Base-by-base conservation (phyloP, 164 flowering plant genomes). In the Macadamia tetraphylla region DNA sequence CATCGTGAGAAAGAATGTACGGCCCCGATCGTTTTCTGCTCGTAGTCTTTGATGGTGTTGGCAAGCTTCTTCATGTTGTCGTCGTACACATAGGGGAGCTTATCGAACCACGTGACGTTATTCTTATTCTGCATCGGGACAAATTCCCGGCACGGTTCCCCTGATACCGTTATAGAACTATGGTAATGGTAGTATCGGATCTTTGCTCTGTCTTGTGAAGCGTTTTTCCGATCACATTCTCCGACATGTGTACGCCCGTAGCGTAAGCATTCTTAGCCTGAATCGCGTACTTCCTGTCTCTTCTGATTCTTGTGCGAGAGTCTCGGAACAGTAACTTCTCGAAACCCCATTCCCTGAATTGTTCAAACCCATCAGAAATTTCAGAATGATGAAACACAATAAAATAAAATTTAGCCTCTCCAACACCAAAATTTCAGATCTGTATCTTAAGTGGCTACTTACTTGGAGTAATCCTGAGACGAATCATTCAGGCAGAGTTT, bases 101-200 rank as follows among this genome's bases (percentile, higher is more conserved):
- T 79, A 9, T 87, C 74, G 71, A 51, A 60, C 81, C 77, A 81
- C 6, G 82, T 86, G 1, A 78, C 78, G 18, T 64, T 74, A n/a
- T 63, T 72, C 74, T 74, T 80, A 3, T 80, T 80, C 46, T 87
- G 65, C 2, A 43, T 13, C 0, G 89, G 87, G 12, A 87, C 61
- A 42, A 80, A 58, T 7, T 76, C 74, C 62, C 86, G 82, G 75
- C 96, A 90, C 6, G 76, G 81, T 61, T 90, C 92, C 1, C 82
- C 87, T 6, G 55, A 48, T 2, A 83, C 84, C 0, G 82, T 57
- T 66, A 90, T 90, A 13, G 92, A 70, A 63, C 79, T 77, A 77
- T 88, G 90, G 76, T 86, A 88, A 69, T 88, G 89, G 58, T 80
- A 87, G 68, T 85, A 87, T 5, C 85, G 75, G 60, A 87, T 87